Conservation (phyloP, 768 basidiomycete species). For the Fistulinella prunicolor region DNA sequence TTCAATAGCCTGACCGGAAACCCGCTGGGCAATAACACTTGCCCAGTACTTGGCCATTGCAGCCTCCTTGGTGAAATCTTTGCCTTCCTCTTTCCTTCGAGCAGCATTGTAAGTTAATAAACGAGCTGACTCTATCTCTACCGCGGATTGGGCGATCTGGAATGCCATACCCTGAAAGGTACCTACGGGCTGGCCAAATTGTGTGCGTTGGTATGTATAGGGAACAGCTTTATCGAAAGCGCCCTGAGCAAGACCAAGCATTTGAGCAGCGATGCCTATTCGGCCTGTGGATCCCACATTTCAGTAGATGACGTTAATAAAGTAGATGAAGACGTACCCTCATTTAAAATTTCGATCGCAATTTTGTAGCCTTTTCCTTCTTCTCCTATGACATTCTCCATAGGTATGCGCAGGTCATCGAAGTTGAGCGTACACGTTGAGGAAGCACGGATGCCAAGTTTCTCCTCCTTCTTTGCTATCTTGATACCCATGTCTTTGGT, state of each 20-base stretch:
- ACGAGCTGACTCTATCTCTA: conserved; percentile 87
- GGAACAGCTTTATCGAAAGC: conserved; percentile 95
- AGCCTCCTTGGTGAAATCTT: conserved; percentile 85
- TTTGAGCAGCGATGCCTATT: conserved; percentile 97
- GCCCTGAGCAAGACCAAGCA: conserved; percentile 97
- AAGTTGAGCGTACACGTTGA: conserved; percentile 95
- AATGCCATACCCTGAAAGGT: conserved; percentile 96
- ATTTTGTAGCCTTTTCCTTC: conserved; percentile 94
- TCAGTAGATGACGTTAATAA: background rate
- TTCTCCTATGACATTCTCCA: conserved; percentile 88
- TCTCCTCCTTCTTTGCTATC: conserved; percentile 98
- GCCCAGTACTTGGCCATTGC: conserved; percentile 98
- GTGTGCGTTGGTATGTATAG: conserved; percentile 89
- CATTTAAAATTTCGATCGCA: conserved; percentile 95
- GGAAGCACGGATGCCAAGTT: conserved; percentile 93
- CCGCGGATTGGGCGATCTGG: conserved; percentile 88
- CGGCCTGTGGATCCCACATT: conserved; percentile 47
- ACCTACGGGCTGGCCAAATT: conserved; percentile 92
- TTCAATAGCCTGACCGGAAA: conserved; percentile 88
- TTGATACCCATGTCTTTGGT: conserved; percentile 96
- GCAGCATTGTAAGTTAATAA: conserved; percentile 97
- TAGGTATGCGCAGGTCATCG: conserved; percentile 84
- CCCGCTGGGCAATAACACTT: conserved; percentile 84
- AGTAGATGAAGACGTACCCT: conserved; percentile 46
- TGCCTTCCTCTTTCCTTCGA: conserved; percentile 88